Percentiles rank a stretch among this genome's conserved stretches.
Evolutionary conservation across 139 green algal species (phyloP).

Genomic region (Tetradesmus obliquus): DNA sequence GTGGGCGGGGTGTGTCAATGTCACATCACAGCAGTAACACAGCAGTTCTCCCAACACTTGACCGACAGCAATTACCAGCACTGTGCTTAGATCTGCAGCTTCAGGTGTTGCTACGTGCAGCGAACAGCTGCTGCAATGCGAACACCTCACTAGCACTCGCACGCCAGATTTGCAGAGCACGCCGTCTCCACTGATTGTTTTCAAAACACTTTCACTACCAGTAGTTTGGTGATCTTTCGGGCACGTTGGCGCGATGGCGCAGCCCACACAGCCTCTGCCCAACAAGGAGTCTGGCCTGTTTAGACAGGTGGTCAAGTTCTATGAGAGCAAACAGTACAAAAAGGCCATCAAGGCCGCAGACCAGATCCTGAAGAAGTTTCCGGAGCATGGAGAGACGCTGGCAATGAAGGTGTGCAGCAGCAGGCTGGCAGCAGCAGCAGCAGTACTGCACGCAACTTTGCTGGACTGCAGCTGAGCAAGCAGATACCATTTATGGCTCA

Average conservation of each 20-base stretch:
- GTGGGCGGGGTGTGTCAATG: not conserved
- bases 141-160: not conserved
- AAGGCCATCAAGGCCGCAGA: slow-evolving; percentile 97
- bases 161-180: not conserved
- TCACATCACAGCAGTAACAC: not conserved
- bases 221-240: not conserved
- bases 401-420: slow-evolving; percentile 86
- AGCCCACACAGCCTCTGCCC: slow-evolving; percentile 67
- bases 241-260: slow-evolving; percentile 23
- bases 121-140: not conserved
- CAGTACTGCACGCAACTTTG: not conserved
- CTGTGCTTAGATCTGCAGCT: not conserved
- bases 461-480: not conserved
- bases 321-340: slow-evolving; percentile 99
- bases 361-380: slow-evolving; percentile 95
- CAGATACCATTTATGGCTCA: not conserved
- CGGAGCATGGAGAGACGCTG: slow-evolving; percentile 97
- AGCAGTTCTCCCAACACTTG: not conserved
- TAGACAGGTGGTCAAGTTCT: slow-evolving; percentile 86
- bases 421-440: not conserved
- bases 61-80: not conserved
- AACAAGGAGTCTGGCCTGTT: slow-evolving; percentile 86
- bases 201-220: not conserved
- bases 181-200: not conserved
- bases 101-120: not conserved